These are phyloP conservation scores for Coccomyxa subellipsoidea DNA, from an alignment of 163 green algal species.

Conservation along the genomic window DNA sequence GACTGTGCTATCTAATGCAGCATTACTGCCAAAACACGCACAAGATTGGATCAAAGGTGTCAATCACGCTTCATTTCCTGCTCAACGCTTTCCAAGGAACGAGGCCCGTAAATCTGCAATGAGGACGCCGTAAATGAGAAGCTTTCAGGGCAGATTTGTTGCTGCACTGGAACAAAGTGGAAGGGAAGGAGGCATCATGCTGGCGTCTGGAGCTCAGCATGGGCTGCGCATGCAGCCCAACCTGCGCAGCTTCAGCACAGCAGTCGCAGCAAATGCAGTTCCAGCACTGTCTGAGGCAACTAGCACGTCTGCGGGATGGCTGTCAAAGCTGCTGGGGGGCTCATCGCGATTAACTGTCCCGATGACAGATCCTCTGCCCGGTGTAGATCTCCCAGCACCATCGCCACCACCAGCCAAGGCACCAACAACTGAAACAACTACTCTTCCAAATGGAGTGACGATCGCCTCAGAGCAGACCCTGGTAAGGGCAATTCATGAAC, in stretches of 20 bases:
- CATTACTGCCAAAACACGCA: too few relatives aligned
- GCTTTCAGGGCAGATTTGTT: too few relatives aligned
- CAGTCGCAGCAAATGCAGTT: neutral
- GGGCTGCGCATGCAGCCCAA: neutral
- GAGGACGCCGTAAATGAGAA: too few relatives aligned
- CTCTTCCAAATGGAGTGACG: conserved; percentile 62
- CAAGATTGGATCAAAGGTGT: too few relatives aligned
- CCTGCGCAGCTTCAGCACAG: conserved; percentile 3
- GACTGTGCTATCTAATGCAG: too few relatives aligned
- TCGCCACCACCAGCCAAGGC: conserved; percentile 26
- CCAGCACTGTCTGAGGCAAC: conserved; percentile 3
- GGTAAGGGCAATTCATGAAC: conserved; percentile 27
- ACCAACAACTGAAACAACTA: conserved; percentile 60
- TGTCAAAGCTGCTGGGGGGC: conserved; percentile 47
- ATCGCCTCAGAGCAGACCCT: conserved; percentile 54
- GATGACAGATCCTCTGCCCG: conserved; percentile 60
- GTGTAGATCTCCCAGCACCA: conserved; percentile 37
- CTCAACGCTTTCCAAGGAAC: too few relatives aligned
- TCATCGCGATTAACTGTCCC: conserved; percentile 43
- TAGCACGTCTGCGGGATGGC: conserved; percentile 19
- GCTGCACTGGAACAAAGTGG: neutral
- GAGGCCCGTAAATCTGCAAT: too few relatives aligned
- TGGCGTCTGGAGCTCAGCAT: neutral
- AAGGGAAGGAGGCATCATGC: neutral
- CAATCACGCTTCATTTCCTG: too few relatives aligned